Base-by-base conservation (phyloP, 495 filamentous ascomycete species). In the Penicillium steckii region DNA sequence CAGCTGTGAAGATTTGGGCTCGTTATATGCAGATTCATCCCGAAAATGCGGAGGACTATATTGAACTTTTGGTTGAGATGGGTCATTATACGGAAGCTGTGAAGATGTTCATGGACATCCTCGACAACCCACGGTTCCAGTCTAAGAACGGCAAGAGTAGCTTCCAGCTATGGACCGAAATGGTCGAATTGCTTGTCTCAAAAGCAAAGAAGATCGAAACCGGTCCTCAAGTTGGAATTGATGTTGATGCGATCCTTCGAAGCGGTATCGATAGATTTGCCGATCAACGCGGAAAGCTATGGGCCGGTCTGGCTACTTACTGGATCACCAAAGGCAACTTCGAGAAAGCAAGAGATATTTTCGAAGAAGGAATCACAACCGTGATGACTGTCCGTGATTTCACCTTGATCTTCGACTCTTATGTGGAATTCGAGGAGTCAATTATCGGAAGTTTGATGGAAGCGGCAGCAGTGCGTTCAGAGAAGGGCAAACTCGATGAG, bases 331-430 rank as follows among this genome's bases (percentile, higher is more conserved):
- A 84, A 61, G 91, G 91, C 25, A 89, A 89, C 57, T 97, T 96
- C 62, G 95, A 99, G 63, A 82, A 81, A 59, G 91, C 94, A 0
- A 76, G 94, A 56, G 94, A 99, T 70, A 79, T 95, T 18, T 97
- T 96, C 58, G 95, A 99, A 71, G 92, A 97, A 71, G 95, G 91
- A 40, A 90, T 97, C 55, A 96, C 89, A 23, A 97, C 94, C 1
- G 95, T 97, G 50, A 96, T 97, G 93, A 99, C 95, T 3, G 91
- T 97, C n/a, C 84, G 95, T 45, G 95, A 99, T 71, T 99, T 99
- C 61, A 95, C 93, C 0, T 80, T 97, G 38, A 84, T 97, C 19
- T 99, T 99, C 57, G 95, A 99, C 66, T 87, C 91, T 0, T 99
- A 99, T 63, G 84, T 86, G 33, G 95, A 99, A 68, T 96, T 96